These are phyloP conservation scores for Fomitopsis pulvina DNA, from an alignment of 768 basidiomycete genomes.

Conservation along the genomic window DNA sequence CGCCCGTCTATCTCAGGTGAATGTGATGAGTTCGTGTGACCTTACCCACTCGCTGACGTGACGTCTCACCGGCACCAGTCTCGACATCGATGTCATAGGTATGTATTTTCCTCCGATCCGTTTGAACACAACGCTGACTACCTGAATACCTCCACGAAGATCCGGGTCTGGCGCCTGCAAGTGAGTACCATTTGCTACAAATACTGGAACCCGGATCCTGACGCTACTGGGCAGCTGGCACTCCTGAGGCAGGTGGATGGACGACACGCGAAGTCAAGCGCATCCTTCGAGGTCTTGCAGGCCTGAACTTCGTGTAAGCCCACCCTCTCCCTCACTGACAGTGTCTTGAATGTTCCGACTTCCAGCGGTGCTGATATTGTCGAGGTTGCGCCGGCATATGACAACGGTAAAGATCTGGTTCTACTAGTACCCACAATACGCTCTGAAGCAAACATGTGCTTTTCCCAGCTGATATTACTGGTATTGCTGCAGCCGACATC, in stretches of 20 bases:
- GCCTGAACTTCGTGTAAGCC: conserved; percentile 73
- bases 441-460: background rate
- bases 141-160: conserved; percentile 36
- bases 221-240: conserved; percentile 49
- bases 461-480: conserved; percentile 54
- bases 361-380: conserved; percentile 64
- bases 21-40: too few relatives aligned
- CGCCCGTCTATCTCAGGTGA: conserved; percentile 68
- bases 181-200: conserved; percentile 32
- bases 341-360: background rate
- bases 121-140: background rate
- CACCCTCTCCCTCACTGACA: background rate
- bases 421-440: background rate
- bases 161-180: conserved; percentile 74
- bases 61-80: conserved; percentile 26
- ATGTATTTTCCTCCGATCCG: conserved; percentile 7
- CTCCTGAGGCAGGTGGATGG: conserved; percentile 83
- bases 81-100: conserved; percentile 84
- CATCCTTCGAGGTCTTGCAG: conserved; percentile 71
- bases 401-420: conserved; percentile 42
- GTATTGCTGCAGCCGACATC: conserved; percentile 61
- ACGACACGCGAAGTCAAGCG: conserved; percentile 77
- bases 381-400: conserved; percentile 71
- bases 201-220: background rate
- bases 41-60: background rate